A percentile compares a stretch with the other conserved stretches of the same genome.
phyloP scores from a whole-genome alignment of 192 early-diverging fungal genomes.

The Radiomyces spectabilis region DNA sequence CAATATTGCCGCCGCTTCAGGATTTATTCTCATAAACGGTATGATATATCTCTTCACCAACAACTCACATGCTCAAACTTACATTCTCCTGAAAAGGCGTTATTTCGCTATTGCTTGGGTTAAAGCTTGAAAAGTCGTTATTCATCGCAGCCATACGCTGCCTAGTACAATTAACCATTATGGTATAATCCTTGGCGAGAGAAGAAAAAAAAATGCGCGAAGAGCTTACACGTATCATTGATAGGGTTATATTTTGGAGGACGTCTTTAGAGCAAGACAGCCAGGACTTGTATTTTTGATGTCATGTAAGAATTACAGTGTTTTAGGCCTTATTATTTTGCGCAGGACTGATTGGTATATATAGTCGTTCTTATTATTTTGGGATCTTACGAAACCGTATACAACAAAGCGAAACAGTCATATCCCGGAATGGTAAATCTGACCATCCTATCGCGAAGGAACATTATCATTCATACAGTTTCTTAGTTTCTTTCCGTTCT shows the following conservation, averaged over 20 bases:
- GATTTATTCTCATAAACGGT: slow-evolving; percentile 19
- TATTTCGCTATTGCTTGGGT: slow-evolving; percentile 38
- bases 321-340: background rate
- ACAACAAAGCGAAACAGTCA: slow-evolving; percentile 59
- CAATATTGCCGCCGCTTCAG: slow-evolving; percentile 17
- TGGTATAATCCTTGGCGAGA: slow-evolving; percentile 37
- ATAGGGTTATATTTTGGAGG: slow-evolving; percentile 55
- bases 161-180: slow-evolving; percentile 66
- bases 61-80: background rate
- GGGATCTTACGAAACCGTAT: slow-evolving; percentile 58
- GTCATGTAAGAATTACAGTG: slow-evolving; percentile 33
- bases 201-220: background rate
- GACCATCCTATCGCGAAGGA: too few species aligned
- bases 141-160: slow-evolving; percentile 63
- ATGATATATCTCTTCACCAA: background rate
- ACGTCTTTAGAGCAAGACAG: slow-evolving; percentile 60
- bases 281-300: slow-evolving; percentile 53
- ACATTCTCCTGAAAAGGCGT: slow-evolving; percentile 2
- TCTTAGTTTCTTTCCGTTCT: slow-evolving; percentile 35
- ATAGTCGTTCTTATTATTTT: slow-evolving; percentile 49
- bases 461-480: background rate
- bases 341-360: background rate
- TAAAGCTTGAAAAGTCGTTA: slow-evolving; percentile 60
- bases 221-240: background rate
- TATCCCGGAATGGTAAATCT: slow-evolving; percentile 68